Base-by-base conservation (phyloP, 768 basidiomycete species). In the Lanmaoa pseudosensibilis region DNA sequence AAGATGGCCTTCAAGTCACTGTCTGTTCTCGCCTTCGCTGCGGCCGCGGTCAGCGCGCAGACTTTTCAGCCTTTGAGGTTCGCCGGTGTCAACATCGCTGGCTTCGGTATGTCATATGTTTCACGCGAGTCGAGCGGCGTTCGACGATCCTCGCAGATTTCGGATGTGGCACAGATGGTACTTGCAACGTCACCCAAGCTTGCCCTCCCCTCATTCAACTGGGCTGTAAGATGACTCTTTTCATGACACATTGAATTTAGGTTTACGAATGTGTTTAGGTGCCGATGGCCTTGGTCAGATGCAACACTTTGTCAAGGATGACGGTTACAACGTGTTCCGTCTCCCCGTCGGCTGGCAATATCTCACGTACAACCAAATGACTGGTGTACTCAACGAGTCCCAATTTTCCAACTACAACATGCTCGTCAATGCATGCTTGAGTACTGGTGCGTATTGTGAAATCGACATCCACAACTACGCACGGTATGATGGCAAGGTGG, bases 391-490 rank as follows among this genome's bases (percentile, higher is more conserved):
- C 27, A 68, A 80, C 66, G 58, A 73, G 11, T 69, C 64, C 11
- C 80, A 79, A 55, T 77, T 85, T 52, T 65, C 68, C 1, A 68
- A 78, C 55, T 85, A 85, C 62, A 79, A 86, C 76, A 83, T 66
- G 77, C 77, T 55, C 56, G 59, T 63, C 21, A 33, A 56, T 1
- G 68, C 55, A 21, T 79, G 80, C 61, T 66, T 86, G 60, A 65
- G 56, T 8, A 77, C 79, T 3, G 83, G 83, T 0, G 79, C 82
- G 15, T 73, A 69, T 44, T 85, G 80, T 55, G 79, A 80, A 60
- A 76, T 86, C 48, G 84, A 85, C 67, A 75, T 81, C 39, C 83
- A 83, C 68, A 86, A 84, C 67, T 85, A 84, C 53, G 85, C 82
- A 23, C 73, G 85, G 32, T 85, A 76, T 73, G 74, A 84, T 48